Base-by-base conservation (phyloP, 495 filamentous ascomycete genomes). In the Hypoxylon perforatum region DNA sequence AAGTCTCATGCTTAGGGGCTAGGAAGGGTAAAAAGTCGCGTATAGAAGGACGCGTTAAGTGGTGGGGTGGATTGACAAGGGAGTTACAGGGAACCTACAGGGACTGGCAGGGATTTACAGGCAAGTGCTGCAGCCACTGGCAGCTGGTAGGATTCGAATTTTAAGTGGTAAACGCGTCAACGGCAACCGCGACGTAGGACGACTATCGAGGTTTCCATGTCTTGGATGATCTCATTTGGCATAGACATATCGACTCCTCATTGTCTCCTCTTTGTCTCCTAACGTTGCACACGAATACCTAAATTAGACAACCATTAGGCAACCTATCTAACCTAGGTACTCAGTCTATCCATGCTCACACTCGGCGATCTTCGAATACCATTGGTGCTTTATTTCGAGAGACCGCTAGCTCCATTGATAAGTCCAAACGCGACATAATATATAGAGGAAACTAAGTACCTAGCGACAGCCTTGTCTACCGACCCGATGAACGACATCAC, bases 11-110 rank as follows among this genome's bases (percentile, higher is more conserved):
- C 30, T 53, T n/a, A n/a, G n/a, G n/a, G n/a, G n/a, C n/a, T n/a
- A n/a, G n/a, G n/a, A n/a, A 30, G 12, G 47, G 56, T 30, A 44
- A 18, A 10, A 21, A 35, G 19, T 57, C 67, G 67, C 67, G 67
- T 70, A 39, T 55, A 53, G 57, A 45, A 39, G 15, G 55, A 73
- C 72, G 72, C 72, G 72, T 75, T 75, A 75, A 75, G 72, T 75
- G 70, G 72, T 68, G 68, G 72, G 72, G 72, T 9, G 25, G n/a
- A n/a, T n/a, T n/a, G 65, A 63, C 4, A 49, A 23, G 19, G 17
- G 35, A 33, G 1, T 38, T 44, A 58, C 39, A 48, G 38, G 36
- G 38, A 15, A 7, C 4, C 38, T 15, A n/a, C n/a, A n/a, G 38
- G 38, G 38, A 41, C 14, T 4, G 4, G 12, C 14, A 10, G 51